A percentile compares a stretch with the other conserved stretches of the same genome.
Conservation (phyloP, 495 filamentous ascomycete species). For the Talaromyces borbonicus region DNA sequence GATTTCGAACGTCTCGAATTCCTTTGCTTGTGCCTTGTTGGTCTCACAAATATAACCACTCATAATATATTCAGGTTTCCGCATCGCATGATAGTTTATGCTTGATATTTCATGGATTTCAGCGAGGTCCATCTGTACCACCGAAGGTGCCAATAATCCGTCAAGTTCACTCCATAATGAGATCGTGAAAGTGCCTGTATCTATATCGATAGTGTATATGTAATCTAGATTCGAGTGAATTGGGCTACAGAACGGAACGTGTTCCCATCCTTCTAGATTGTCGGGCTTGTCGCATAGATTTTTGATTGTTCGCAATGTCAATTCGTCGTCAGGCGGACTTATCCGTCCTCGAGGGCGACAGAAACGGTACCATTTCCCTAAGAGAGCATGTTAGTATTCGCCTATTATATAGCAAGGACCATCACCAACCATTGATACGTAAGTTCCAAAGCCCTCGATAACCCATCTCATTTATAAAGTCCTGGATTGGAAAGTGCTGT, state of each 20-base stretch:
- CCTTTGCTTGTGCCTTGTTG: not conserved
- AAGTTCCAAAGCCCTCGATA: slow-evolving; percentile 9
- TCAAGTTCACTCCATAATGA: not conserved
- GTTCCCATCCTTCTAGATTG: not conserved
- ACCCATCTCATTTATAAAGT: no score
- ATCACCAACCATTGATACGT: slow-evolving; percentile 2
- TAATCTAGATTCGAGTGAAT: slow-evolving; percentile 12
- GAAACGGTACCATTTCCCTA: slow-evolving; percentile 12
- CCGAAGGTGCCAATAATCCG: not conserved
- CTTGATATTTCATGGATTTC: not conserved
- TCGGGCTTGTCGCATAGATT: not conserved
- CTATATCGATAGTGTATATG: slow-evolving; percentile 11
- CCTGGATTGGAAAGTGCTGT: no score
- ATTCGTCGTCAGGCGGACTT: slow-evolving; percentile 6
- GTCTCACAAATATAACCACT: not conserved
- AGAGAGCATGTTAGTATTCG: not conserved
- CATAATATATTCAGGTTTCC: not conserved
- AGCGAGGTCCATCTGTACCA: not conserved
- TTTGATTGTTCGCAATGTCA: slow-evolving; percentile 8
- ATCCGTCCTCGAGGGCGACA: slow-evolving; percentile 8
- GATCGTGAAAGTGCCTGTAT: slow-evolving; percentile 9
- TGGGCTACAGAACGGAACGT: slow-evolving; percentile 6
- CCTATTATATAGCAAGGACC: not conserved
- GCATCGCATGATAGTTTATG: not conserved
- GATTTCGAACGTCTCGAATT: slow-evolving; percentile 2